Percentiles rank a stretch among this genome's conserved stretches.
Conservation (phyloP, 2,329 filamentous ascomycete species). For the Alternaria brassicicola region DNA sequence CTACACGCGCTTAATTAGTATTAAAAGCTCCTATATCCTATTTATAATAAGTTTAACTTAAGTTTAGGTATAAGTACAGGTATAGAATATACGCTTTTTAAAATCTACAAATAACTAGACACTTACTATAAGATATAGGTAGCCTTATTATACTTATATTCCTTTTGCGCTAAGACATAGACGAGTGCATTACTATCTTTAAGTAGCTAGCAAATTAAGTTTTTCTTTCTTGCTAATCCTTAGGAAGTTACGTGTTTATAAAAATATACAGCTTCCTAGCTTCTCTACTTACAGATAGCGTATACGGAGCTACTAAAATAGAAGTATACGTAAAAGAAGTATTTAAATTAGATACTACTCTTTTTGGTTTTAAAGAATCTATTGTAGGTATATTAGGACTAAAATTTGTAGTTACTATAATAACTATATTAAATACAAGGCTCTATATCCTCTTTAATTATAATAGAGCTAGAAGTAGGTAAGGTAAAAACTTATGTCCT, state of each 20-base stretch:
- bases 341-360: constrained; percentile 4
- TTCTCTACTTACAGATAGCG: constrained; percentile 10
- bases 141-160: constrained; percentile 26
- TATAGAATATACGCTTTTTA: neutral
- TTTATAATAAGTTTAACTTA: constrained; percentile 25
- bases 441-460: constrained; percentile 27
- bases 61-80: constrained; percentile 20
- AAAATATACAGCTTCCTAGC: constrained; percentile 43
- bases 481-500: constrained; percentile 5
- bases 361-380: constrained; percentile 14
- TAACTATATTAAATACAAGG: constrained; percentile 8
- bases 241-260: neutral
- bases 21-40: constrained; percentile 19
- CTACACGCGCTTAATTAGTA: constrained; percentile 15
- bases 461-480: constrained; percentile 12
- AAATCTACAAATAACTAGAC: neutral
- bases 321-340: constrained; percentile 38
- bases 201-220: constrained; percentile 13
- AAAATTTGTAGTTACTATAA: constrained; percentile 21
- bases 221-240: neutral
- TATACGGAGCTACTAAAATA: constrained; percentile 41
- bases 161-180: constrained; percentile 9
- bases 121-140: constrained; percentile 6
- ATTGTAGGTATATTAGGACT: neutral
- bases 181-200: constrained; percentile 16